Conservation (phyloP, 805 yeast genomes). For the Barnettozyma vustinii region DNA sequence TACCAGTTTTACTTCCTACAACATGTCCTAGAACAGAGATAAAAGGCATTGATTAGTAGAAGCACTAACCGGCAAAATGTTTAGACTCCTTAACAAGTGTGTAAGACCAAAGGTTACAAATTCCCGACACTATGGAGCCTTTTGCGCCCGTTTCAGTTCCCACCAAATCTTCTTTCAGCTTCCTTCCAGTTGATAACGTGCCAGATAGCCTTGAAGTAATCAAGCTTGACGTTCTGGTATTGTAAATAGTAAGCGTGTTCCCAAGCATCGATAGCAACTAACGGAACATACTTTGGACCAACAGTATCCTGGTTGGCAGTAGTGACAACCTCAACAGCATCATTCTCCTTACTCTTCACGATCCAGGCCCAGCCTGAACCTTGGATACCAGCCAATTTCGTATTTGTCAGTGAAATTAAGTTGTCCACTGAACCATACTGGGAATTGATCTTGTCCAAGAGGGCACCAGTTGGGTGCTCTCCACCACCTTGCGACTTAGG, state of each 20-base stretch:
- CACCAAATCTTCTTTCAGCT: conserved; percentile 64
- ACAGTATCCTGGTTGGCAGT: conserved; percentile 86
- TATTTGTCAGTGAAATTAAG: conserved; percentile 56
- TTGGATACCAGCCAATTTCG: conserved; percentile 77
- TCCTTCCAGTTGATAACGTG: conserved; percentile 89
- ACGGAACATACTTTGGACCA: conserved; percentile 55
- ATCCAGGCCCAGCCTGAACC: conserved; percentile 96
- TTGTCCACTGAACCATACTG: conserved; percentile 74
- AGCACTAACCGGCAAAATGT: too few relatives aligned
- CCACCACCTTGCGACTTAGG: conserved; percentile 78
- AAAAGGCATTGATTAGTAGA: too few relatives aligned
- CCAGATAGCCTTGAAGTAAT: conserved; percentile 92
- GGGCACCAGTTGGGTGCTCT: conserved; percentile 45
- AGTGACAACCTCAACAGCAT: conserved; percentile 71
- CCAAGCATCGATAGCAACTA: conserved; percentile 93
- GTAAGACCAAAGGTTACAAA: neutral
- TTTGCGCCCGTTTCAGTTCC: neutral
- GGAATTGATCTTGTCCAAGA: conserved; percentile 50
- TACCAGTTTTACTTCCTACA: too few relatives aligned
- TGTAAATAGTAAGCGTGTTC: conserved; percentile 95
- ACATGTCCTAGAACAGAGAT: too few relatives aligned
- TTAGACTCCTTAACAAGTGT: too few relatives aligned
- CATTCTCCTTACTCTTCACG: conserved; percentile 71
- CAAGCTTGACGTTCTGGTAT: conserved; percentile 85
- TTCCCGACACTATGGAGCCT: neutral